Conservation (phyloP, 1,284 basidiomycete species). For the Puccinia coronata region DNA sequence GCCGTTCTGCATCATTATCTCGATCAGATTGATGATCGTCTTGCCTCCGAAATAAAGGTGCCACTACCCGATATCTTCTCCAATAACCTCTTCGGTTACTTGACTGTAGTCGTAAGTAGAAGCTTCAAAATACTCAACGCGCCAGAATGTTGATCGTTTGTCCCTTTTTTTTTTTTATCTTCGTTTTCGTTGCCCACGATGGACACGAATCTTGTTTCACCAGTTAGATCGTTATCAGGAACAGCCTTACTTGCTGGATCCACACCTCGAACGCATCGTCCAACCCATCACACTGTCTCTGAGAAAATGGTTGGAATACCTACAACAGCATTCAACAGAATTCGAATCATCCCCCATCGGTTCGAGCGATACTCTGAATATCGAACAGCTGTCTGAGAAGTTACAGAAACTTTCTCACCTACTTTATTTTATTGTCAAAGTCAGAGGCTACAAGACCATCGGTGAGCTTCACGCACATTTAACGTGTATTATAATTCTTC, state of each 20-base stretch:
- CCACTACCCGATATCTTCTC: slow-evolving; percentile 27
- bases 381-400: slow-evolving; percentile 2
- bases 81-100: slow-evolving; percentile 19
- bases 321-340: slow-evolving; percentile 59
- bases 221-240: slow-evolving; percentile 91
- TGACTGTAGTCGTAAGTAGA: slow-evolving; percentile 10
- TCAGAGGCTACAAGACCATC: slow-evolving; percentile 87
- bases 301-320: slow-evolving; percentile 65
- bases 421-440: slow-evolving; percentile 82
- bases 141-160: neutral
- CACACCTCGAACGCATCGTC: slow-evolving; percentile 82
- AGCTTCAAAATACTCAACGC: neutral
- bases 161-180: slow-evolving; percentile 4
- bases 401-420: slow-evolving; percentile 67
- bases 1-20: slow-evolving; percentile 21
- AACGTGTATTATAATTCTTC: neutral
- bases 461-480: slow-evolving; percentile 71
- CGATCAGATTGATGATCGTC: slow-evolving; percentile 21
- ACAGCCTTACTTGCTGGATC: slow-evolving; percentile 90
- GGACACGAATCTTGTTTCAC: neutral
- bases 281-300: slow-evolving; percentile 73
- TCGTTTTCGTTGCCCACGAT: too few species aligned
- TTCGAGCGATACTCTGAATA: slow-evolving; percentile 56
- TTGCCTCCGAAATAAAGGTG: neutral
- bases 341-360: slow-evolving; percentile 58